Base-by-base conservation (phyloP, 2,329 filamentous ascomycete species). In the Elsinoe batatas region DNA sequence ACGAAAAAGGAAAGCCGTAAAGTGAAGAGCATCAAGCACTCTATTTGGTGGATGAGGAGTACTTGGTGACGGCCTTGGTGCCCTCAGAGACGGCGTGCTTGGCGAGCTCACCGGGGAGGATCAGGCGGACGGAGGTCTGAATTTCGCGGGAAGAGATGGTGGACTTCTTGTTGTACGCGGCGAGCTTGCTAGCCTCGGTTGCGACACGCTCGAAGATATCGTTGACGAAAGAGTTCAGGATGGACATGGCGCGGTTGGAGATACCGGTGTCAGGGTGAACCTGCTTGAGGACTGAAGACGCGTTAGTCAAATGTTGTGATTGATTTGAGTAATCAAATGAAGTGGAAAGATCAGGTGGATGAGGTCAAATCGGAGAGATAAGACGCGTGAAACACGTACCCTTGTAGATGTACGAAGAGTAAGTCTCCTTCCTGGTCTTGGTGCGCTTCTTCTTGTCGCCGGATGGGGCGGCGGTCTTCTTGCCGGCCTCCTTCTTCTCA, bases 401-500 rank as follows among this genome's bases (percentile, higher is more conserved):
- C 82, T 97, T 98, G 88, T 97, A 98, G 79, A 98, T 98, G 84
- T 98, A 98, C 56, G 89, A 94, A 66, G 88, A 94, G 82, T 98
- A 98, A n/a, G 93, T 98, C 83, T 98, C 93, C 87, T 97, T 97
- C 79, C 93, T 86, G 65, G 91, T 88, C 91, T 98, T 98, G 80
- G 90, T 95, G 72, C 93, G 89, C 91, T 97, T 98, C 88, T 98
- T 98, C 90, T 97, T 97, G 68, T 97, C 93, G 63, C 93, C 93
- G 71, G 88, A 84, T 60, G 91, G 84, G 59, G 91, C 89, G 65
- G 82, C 77, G 50, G 93, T 97, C 87, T 97, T 98, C 88, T 98
- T 98, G 81, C 91, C 93, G 63, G 91, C 93, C 79, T 97, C 91
- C 86, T 97, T 96, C 87, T 96, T 96, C 84, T 96, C 91, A 71